These are phyloP conservation scores for Boletus pseudopeckii DNA, from an alignment of 768 basidiomycete genomes.

Conservation along the genomic window DNA sequence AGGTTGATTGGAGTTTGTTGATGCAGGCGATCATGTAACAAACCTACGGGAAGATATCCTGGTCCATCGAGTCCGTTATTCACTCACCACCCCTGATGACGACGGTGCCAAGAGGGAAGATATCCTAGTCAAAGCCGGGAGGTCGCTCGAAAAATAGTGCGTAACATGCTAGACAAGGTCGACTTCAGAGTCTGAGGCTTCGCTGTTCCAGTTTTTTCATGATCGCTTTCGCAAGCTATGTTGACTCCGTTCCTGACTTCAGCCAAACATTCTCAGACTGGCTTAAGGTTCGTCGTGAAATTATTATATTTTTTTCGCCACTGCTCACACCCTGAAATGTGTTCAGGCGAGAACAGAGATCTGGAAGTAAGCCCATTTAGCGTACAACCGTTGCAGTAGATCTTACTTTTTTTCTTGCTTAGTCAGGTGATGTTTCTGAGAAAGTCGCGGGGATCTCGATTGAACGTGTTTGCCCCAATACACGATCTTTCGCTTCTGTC, in stretches of 20 bases:
- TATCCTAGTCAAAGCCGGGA: constrained; percentile 62
- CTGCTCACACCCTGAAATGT: not conserved
- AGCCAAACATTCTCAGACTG: constrained; percentile 77
- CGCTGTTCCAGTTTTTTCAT: constrained; percentile 74
- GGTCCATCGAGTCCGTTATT: constrained; percentile 78
- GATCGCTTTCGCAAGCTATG: constrained; percentile 89
- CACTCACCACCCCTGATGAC: constrained; percentile 72
- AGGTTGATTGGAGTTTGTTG: constrained; percentile 8
- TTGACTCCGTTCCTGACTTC: constrained; percentile 64
- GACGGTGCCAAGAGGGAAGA: constrained; percentile 49
- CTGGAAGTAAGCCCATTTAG: constrained; percentile 66
- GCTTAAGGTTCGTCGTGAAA: constrained; percentile 57
- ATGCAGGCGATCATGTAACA: constrained; percentile 81
- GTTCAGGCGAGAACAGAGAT: constrained; percentile 77
- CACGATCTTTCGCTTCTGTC: constrained; percentile 84
- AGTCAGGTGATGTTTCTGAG: constrained; percentile 88
- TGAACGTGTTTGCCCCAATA: constrained; percentile 90
- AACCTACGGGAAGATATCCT: constrained; percentile 91
- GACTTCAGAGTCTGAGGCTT: not conserved
- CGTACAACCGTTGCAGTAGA: not conserved
- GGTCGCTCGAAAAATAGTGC: constrained; percentile 88
- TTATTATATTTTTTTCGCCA: not conserved
- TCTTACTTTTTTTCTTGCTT: not conserved
- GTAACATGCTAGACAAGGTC: constrained; percentile 23
- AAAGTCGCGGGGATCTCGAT: constrained; percentile 71